Evolutionary conservation across 2,329 filamentous ascomycete genomes (phyloP).

Genomic region (Colletotrichum tabaci): DNA sequence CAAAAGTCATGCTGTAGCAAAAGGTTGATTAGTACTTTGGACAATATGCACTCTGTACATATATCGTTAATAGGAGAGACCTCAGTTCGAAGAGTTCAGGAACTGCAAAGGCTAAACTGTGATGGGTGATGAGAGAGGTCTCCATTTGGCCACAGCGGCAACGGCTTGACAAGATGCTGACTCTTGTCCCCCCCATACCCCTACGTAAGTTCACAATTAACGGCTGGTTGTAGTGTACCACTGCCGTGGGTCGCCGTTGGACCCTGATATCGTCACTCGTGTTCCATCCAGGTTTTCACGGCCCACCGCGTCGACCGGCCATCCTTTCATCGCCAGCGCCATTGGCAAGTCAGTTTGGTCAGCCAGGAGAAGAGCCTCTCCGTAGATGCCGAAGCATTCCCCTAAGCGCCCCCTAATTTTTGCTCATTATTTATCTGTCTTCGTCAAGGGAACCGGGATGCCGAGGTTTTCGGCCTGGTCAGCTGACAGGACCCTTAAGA

Average conservation of each 20-base stretch:
- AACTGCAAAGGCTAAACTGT: conserved; percentile 14
- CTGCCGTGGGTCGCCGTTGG: conserved; percentile 15
- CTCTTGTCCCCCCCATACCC: conserved; percentile 5
- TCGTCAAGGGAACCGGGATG: conserved; percentile 17
- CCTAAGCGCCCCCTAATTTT: not conserved
- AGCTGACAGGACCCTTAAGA: conserved; percentile 37
- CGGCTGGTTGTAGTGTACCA: not conserved
- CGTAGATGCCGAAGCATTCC: conserved; percentile 1
- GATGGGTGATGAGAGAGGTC: not conserved
- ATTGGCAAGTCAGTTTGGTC: conserved; percentile 1
- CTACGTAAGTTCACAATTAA: not conserved
- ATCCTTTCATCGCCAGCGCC: conserved; percentile 12
- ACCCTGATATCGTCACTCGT: conserved; percentile 33
- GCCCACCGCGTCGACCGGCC: conserved; percentile 34
- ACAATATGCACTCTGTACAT: too few relatives aligned
- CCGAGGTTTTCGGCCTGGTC: conserved; percentile 22
- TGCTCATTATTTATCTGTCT: not conserved
- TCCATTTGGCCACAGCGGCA: not conserved
- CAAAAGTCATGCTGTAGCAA: too few relatives aligned
- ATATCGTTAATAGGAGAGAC: not conserved
- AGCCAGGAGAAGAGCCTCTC: not conserved
- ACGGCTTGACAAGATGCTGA: not conserved
- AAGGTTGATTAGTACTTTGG: too few relatives aligned
- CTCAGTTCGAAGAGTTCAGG: not conserved
- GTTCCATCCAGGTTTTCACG: conserved; percentile 34